Conservation (phyloP, 352 stramenopile genomes). For the Phytophthora fragariae region DNA sequence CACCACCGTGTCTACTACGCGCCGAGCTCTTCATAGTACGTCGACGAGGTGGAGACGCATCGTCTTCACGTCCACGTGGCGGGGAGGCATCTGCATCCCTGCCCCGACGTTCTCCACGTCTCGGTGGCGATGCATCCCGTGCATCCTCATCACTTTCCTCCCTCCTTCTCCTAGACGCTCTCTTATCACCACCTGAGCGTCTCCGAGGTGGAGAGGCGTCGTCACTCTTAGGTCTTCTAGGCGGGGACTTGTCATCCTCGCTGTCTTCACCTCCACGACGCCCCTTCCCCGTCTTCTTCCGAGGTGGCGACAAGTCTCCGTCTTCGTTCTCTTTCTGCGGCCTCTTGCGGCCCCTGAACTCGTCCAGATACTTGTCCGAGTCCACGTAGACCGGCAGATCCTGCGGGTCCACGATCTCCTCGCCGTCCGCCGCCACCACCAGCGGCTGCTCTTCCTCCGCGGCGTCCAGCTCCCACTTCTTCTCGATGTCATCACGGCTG, state of each 20-base stretch:
- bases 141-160: conserved; percentile 9
- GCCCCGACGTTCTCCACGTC: conserved; percentile 3
- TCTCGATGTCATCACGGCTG: conserved; percentile 56
- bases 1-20: conserved; percentile 3
- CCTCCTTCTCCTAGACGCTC: conserved; percentile 8
- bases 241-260: conserved; percentile 42
- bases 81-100: conserved; percentile 23
- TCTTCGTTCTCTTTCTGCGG: conserved; percentile 26
- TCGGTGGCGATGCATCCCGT: conserved; percentile 42
- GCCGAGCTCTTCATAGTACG: neutral
- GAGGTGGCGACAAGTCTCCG: conserved; percentile 57
- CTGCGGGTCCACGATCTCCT: conserved; percentile 63
- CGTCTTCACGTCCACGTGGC: conserved; percentile 11
- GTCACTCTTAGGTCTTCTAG: conserved; percentile 29
- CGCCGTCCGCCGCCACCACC: conserved; percentile 52
- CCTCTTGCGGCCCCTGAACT: conserved; percentile 48
- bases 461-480: conserved; percentile 69
- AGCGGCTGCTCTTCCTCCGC: conserved; percentile 53
- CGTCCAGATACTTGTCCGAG: conserved; percentile 66
- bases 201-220: conserved; percentile 46
- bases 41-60: conserved; percentile 29
- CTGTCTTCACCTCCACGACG: conserved; percentile 31
- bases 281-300: conserved; percentile 35
- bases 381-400: conserved; percentile 81
- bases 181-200: conserved; percentile 6